phyloP scores from a whole-genome alignment of 2,329 filamentous ascomycete genomes.

The Tolypocladium inflatum region DNA sequence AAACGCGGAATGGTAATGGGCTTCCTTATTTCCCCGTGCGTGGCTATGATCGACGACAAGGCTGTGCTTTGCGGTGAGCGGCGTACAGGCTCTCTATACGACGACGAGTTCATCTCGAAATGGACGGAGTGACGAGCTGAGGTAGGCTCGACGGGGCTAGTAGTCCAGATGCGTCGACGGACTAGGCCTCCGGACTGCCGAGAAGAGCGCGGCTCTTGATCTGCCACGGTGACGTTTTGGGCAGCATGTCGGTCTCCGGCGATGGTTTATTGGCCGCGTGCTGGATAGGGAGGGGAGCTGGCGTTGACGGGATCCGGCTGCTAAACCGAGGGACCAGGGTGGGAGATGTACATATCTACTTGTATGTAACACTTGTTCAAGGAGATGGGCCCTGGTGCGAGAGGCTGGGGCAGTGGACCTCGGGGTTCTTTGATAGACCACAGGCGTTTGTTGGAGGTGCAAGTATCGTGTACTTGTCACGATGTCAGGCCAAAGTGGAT shows the following conservation, averaged over 20 bases:
- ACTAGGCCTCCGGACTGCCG: too few relatives aligned
- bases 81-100: background rate
- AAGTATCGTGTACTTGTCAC: background rate
- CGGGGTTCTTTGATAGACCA: background rate
- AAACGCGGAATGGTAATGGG: background rate
- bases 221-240: background rate
- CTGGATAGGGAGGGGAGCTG: background rate
- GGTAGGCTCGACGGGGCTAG: background rate
- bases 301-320: background rate
- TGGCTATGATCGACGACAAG: background rate
- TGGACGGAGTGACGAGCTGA: background rate
- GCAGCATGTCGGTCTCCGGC: background rate
- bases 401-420: background rate
- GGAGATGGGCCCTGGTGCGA: background rate
- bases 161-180: too few relatives aligned
- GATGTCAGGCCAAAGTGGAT: background rate
- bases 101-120: background rate
- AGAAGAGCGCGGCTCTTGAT: background rate
- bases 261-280: background rate
- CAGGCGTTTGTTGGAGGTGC: background rate
- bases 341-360: too few relatives aligned
- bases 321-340: background rate
- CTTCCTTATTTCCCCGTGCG: background rate
- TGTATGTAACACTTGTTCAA: too few relatives aligned
- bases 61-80: background rate